A percentile compares a stretch with the other conserved stretches of the same genome.
phyloP scores from a whole-genome alignment of 805 yeast species.

The Monosporozyma siamensis region DNA sequence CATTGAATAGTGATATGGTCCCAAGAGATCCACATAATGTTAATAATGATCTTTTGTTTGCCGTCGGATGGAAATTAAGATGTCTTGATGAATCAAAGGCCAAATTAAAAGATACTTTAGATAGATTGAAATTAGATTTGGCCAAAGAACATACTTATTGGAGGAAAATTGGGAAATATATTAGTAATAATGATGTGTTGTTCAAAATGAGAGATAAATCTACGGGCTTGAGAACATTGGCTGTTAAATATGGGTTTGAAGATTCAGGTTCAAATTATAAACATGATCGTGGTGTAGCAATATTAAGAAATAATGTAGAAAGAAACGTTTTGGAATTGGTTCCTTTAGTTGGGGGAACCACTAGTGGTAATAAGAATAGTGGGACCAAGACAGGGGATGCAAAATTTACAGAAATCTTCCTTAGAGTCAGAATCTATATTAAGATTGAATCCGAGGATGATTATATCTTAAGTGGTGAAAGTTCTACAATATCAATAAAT shows the following conservation, averaged over 20 bases:
- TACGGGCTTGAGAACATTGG: constrained; percentile 45
- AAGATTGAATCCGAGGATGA: constrained; percentile 45
- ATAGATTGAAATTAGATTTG: constrained; percentile 44
- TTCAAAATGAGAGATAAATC: constrained; percentile 56
- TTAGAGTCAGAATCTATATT: constrained; percentile 51
- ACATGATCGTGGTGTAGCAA: constrained; percentile 65
- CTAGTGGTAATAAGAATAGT: background rate
- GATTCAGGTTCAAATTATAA: constrained; percentile 77
- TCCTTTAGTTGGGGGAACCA: constrained; percentile 24
- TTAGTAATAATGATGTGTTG: constrained; percentile 29
- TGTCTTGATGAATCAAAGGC: constrained; percentile 49
- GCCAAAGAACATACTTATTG: constrained; percentile 49
- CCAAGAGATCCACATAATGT: constrained; percentile 14
- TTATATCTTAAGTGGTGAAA: constrained; percentile 49
- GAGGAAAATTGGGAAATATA: constrained; percentile 36
- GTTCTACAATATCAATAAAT: constrained; percentile 19
- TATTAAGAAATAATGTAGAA: constrained; percentile 42
- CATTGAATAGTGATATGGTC: constrained; percentile 44
- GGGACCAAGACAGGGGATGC: too few species aligned
- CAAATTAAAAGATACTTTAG: constrained; percentile 43
- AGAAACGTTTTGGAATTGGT: constrained; percentile 34
- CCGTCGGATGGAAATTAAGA: constrained; percentile 74
- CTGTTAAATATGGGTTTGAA: constrained; percentile 82
- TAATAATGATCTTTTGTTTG: constrained; percentile 22
- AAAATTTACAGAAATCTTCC: constrained; percentile 32